A percentile compares a stretch with the other conserved stretches of the same genome.
Evolutionary conservation across 129 eudicot genomes (phyloP).

Genomic region (Arctium lappa): DNA sequence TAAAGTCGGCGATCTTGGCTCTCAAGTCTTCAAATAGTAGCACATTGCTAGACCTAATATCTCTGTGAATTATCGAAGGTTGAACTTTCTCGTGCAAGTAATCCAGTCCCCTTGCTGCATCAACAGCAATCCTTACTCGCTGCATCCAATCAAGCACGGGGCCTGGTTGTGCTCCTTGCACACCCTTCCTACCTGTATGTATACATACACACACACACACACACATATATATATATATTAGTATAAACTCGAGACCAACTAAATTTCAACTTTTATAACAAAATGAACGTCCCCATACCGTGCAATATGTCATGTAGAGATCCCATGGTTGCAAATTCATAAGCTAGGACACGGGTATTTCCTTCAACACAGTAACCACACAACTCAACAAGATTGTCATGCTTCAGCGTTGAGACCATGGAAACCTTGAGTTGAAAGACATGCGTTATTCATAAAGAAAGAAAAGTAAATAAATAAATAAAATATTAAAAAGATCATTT

Average conservation of each 20-base stretch:
- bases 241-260: background rate
- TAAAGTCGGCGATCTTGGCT: slow-evolving; percentile 92
- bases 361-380: slow-evolving; percentile 81
- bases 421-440: slow-evolving; percentile 40
- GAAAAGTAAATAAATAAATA: background rate
- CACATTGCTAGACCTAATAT: slow-evolving; percentile 92
- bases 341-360: slow-evolving; percentile 62
- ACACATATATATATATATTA: background rate
- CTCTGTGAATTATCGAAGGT: slow-evolving; percentile 87
- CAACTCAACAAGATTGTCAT: slow-evolving; percentile 68
- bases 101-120: slow-evolving; percentile 96
- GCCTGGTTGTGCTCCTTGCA: slow-evolving; percentile 98
- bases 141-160: slow-evolving; percentile 97
- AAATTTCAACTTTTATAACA: background rate
- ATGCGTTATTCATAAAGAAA: background rate
- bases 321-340: slow-evolving; percentile 88
- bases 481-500: background rate
- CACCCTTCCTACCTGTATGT: slow-evolving; percentile 85
- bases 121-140: slow-evolving; percentile 85
- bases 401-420: slow-evolving; percentile 73
- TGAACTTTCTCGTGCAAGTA: slow-evolving; percentile 87
- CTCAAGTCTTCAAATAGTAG: slow-evolving; percentile 75
- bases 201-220: background rate
- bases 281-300: slow-evolving; percentile 27
- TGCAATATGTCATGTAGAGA: slow-evolving; percentile 82